These are phyloP conservation scores for Trichoderma sp. DNA, from an alignment of 2,329 filamentous ascomycete species.

Conservation along the genomic window DNA sequence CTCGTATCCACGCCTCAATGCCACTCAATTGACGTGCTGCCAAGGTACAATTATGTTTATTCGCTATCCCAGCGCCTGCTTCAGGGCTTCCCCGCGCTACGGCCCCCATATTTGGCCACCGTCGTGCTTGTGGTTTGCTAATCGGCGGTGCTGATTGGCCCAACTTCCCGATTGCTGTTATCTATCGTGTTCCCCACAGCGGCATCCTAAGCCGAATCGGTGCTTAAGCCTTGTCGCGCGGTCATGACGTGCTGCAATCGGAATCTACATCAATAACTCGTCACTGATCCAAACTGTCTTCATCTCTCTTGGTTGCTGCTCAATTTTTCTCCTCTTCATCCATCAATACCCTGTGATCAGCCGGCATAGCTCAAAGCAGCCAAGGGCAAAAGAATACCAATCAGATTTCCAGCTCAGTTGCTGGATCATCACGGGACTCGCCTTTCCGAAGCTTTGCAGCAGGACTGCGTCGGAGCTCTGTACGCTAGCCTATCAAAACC, in stretches of 20 bases:
- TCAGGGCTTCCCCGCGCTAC: constrained; percentile 17
- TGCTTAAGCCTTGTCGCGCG: neutral
- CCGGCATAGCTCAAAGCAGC: neutral
- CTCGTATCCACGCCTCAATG: neutral
- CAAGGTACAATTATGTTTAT: constrained; percentile 24
- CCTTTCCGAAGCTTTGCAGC: neutral
- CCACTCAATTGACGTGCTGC: constrained; percentile 23
- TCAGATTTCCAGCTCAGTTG: neutral
- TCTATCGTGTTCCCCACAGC: constrained; percentile 2
- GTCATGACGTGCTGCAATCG: constrained; percentile 19
- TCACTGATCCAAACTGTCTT: neutral
- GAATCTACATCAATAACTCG: constrained; percentile 4
- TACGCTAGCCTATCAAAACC: neutral
- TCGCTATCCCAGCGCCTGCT: neutral
- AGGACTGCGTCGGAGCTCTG: neutral
- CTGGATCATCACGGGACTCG: neutral
- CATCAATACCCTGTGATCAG: neutral
- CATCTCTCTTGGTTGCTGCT: neutral
- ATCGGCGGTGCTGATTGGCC: constrained; percentile 28
- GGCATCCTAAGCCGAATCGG: neutral
- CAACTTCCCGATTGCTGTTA: constrained; percentile 1
- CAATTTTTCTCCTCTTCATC: neutral
- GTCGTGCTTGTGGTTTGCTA: constrained; percentile 25
- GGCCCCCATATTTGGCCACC: constrained; percentile 13
- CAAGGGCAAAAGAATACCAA: neutral